Evolutionary conservation across 176 grass and related monocot species (phyloP), one percentile per base, ranked within the genome.

Genomic region (Cocos nucifera): DNA sequence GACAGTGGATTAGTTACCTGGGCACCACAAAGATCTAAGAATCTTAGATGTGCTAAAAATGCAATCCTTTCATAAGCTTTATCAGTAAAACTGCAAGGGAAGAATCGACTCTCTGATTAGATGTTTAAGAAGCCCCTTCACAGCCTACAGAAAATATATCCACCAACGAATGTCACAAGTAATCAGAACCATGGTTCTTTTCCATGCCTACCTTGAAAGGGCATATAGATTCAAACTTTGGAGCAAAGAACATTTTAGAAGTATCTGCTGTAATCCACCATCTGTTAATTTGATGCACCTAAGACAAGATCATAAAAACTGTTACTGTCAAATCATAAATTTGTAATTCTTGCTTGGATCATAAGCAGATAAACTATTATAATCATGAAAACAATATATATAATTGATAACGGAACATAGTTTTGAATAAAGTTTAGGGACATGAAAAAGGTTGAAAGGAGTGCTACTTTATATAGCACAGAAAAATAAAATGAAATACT

Each of bases 231-330:
- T 96, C 73, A 96, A 82, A 58, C 71, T 82, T 85, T 82, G 80
- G 85, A 96, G 92, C 35, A 50, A 71, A 77, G 73, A 85, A 72
- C 86, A 96, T 82, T 88, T 96, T 69, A 65, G 64, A 71, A 96
- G 75, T 15, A 90, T 64, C 53, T 87, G 58, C 35, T 82, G 65
- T 52, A 96, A 68, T 21, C 83, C 83, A 79, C 51, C 60, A 64
- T 96, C 92, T 56, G 86, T 96, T 71, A 96, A 85, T 72, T 88
- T 96, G 71, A 84, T 71, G 57, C 86, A 96, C 83, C 92, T 96
- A 81, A 44, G 35, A 44, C 14, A 8, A 44, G 35, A 44, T 44
- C 35, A 44, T 44, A 2, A 9, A 44, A 44, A 44, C 35, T 3
- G 10, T 9, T 1, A 44, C 1, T 14, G 35, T 44, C 35, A 44